These are phyloP conservation scores for Cryptococcus amylolentus DNA, from an alignment of 1,284 basidiomycete species.

Conservation along the genomic window DNA sequence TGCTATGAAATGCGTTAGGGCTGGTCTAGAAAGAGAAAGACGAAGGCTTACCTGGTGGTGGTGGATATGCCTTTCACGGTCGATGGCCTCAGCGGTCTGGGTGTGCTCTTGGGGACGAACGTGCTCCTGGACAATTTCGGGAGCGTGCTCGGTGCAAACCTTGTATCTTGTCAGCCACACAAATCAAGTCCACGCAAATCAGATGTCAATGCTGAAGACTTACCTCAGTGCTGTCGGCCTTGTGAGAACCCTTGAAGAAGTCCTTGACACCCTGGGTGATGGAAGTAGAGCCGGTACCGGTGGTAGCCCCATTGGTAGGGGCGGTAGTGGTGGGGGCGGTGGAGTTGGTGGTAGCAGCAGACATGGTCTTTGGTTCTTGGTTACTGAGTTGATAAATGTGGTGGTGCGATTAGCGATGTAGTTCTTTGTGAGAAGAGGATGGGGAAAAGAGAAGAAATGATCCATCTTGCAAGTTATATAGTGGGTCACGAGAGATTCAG, in stretches of 20 bases:
- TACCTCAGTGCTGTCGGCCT: constrained; percentile 43
- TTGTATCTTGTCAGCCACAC: constrained; percentile 8
- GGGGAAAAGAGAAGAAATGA: too few species aligned
- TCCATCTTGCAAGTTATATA: too few species aligned
- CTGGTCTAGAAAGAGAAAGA: not conserved
- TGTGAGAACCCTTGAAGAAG: constrained; percentile 25
- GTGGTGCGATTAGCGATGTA: too few species aligned
- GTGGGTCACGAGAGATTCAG: too few species aligned
- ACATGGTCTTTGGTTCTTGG: too few species aligned
- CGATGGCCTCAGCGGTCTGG: constrained; percentile 44
- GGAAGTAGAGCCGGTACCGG: constrained; percentile 2
- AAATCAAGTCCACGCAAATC: not conserved
- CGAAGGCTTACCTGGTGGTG: constrained; percentile 34
- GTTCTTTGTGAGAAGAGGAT: too few species aligned
- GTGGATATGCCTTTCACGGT: constrained; percentile 47
- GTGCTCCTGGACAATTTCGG: constrained; percentile 45
- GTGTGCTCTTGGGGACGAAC: constrained; percentile 37
- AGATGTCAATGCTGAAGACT: constrained; percentile 7
- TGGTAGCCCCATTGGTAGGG: too few species aligned
- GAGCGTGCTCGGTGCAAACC: constrained; percentile 46
- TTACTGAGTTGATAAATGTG: too few species aligned
- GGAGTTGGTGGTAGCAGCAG: too few species aligned
- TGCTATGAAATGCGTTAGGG: constrained; percentile 23
- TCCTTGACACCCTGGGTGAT: constrained; percentile 39
- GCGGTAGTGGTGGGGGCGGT: too few species aligned